Conservation (phyloP, 441 rosid genomes). For the Populus hybrid region DNA sequence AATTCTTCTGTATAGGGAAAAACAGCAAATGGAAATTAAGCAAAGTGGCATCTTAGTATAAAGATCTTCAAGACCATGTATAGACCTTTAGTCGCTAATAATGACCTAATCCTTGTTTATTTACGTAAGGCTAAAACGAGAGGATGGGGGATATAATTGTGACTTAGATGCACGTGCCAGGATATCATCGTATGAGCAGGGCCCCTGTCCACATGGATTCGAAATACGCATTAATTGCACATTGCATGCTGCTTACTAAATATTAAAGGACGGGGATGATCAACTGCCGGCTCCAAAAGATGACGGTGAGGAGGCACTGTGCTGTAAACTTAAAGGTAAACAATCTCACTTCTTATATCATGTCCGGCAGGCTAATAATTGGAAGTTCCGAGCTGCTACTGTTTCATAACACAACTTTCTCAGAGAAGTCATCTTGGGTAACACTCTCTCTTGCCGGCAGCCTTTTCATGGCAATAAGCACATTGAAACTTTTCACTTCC, state of each 20-base stretch:
- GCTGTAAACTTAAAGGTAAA: slow-evolving; percentile 14
- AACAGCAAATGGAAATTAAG: no score
- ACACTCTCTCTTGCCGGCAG: background rate
- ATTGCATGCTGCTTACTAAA: background rate
- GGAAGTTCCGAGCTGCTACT: background rate
- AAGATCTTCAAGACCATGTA: no score
- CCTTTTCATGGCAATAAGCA: background rate
- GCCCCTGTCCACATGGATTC: background rate
- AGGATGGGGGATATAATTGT: background rate
- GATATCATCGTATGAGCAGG: background rate
- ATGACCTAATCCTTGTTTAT: background rate
- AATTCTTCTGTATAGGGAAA: no score
- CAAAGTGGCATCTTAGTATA: no score
- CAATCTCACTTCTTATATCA: background rate
- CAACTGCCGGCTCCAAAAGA: background rate
- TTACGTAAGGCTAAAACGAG: background rate
- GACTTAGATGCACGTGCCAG: slow-evolving; percentile 4
- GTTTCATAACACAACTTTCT: background rate
- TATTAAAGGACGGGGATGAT: background rate
- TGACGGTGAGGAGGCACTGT: background rate
- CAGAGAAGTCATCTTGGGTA: background rate
- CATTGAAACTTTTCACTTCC: background rate
- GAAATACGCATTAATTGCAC: background rate
- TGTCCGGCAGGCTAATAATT: background rate
- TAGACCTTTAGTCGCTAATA: no score